phyloP scores from a whole-genome alignment of 139 green algal species.

The Tetradesmus obliquus region DNA sequence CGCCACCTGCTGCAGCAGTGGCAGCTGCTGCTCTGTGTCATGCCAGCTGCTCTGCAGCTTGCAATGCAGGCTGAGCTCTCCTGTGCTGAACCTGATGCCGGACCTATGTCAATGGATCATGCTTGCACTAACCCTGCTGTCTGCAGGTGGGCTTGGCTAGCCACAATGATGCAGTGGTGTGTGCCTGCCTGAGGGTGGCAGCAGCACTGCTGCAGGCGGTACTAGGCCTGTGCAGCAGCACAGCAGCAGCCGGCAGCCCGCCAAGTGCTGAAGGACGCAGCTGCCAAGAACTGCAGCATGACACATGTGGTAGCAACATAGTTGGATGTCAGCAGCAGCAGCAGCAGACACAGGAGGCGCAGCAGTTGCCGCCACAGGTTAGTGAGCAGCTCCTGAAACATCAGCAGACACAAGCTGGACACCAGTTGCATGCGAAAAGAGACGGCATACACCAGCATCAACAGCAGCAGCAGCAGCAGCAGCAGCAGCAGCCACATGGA shows the following conservation, averaged over 20 bases:
- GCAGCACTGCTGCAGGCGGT: constrained; percentile 11
- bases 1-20: too few relatives aligned
- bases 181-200: neutral
- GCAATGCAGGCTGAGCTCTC: neutral
- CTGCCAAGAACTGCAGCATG: too few relatives aligned
- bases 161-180: constrained; percentile 21
- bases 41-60: too few relatives aligned
- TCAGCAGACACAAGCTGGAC: neutral
- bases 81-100: neutral
- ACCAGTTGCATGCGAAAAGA: neutral
- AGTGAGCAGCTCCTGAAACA: neutral
- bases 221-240: neutral
- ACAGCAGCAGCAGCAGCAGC: neutral
- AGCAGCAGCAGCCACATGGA: neutral
- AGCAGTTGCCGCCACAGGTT: neutral
- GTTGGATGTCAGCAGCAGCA: neutral
- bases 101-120: too few relatives aligned
- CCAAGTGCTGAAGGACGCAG: neutral
- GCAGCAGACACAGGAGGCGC: too few relatives aligned
- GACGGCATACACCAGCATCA: neutral
- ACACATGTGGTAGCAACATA: too few relatives aligned
- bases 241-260: neutral
- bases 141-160: constrained; percentile 3
- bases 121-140: neutral
- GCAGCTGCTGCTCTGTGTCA: too few relatives aligned